Conservation (phyloP, 768 basidiomycete genomes). For the Russula dissimulans region DNA sequence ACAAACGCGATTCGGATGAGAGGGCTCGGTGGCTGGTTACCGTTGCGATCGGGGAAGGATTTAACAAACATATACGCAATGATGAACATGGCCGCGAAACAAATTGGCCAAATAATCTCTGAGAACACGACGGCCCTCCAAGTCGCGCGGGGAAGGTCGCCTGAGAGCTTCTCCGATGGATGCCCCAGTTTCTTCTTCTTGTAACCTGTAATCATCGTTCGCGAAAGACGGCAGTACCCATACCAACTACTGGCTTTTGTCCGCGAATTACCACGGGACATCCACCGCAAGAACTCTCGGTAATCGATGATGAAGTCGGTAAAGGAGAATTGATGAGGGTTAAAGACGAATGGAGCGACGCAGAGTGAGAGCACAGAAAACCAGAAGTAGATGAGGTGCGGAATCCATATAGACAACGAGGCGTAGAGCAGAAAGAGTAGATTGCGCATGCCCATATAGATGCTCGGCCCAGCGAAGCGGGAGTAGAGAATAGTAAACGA, state of each 20-base stretch:
- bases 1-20: constrained; percentile 85
- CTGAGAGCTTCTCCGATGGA: constrained; percentile 94
- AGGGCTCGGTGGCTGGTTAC: constrained; percentile 65
- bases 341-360: constrained; percentile 97
- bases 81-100: constrained; percentile 65
- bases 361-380: constrained; percentile 90
- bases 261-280: constrained; percentile 96
- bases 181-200: constrained; percentile 98
- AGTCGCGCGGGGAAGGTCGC: constrained; percentile 84
- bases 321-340: constrained; percentile 99
- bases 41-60: constrained; percentile 64
- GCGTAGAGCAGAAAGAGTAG: constrained; percentile 83
- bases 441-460: constrained; percentile 97
- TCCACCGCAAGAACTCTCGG: constrained; percentile 97
- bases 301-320: constrained; percentile 98
- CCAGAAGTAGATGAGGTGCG: constrained; percentile 98
- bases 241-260: constrained; percentile 98
- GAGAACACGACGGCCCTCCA: constrained; percentile 80
- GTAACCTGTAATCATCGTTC: constrained; percentile 97
- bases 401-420: constrained; percentile 87
- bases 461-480: constrained; percentile 97
- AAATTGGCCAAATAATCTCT: constrained; percentile 76
- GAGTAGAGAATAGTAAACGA: constrained; percentile 97
- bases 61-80: constrained; percentile 90
- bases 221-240: constrained; percentile 93